A percentile compares a stretch with the other conserved stretches of the same genome.
Evolutionary conservation across 2,329 filamentous ascomycete genomes (phyloP).

Genomic region (Aspergillus bombycis): DNA sequence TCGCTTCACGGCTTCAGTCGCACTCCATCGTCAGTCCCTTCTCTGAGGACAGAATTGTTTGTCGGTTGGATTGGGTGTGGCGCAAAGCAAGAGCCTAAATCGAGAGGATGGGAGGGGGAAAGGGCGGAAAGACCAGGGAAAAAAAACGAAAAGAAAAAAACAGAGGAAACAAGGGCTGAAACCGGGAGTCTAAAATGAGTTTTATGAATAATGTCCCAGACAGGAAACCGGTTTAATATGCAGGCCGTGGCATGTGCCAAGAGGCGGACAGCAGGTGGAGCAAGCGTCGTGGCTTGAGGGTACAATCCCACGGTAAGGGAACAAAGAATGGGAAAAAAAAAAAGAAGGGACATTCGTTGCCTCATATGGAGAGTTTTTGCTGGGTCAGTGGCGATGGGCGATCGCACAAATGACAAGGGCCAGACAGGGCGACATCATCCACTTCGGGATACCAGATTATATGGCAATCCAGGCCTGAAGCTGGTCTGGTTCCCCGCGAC

Average conservation of each 20-base stretch:
- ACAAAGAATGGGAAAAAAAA: background rate
- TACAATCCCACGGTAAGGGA: background rate
- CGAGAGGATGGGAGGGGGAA: background rate
- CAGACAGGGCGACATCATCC: background rate
- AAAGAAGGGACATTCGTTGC: background rate
- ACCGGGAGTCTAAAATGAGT: background rate
- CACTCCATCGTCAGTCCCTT: background rate
- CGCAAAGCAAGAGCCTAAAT: background rate
- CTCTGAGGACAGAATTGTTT: background rate
- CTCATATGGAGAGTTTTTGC: background rate
- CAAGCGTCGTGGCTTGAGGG: background rate
- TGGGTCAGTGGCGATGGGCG: background rate
- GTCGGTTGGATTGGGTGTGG: background rate
- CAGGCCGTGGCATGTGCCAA: slow-evolving; percentile 4
- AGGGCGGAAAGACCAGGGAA: background rate
- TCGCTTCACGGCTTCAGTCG: background rate
- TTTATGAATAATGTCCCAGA: slow-evolving; percentile 5
- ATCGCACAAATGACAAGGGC: background rate
- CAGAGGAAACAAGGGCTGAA: slow-evolving; percentile 1
- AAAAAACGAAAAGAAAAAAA: background rate
- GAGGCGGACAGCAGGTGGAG: background rate
- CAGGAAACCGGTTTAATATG: slow-evolving; percentile 5
- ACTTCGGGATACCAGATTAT: background rate
- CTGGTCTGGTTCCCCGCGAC: background rate
- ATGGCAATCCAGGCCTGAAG: background rate